Base-by-base conservation (phyloP, 2,329 filamentous ascomycete species). In the Fusarium sp. region DNA sequence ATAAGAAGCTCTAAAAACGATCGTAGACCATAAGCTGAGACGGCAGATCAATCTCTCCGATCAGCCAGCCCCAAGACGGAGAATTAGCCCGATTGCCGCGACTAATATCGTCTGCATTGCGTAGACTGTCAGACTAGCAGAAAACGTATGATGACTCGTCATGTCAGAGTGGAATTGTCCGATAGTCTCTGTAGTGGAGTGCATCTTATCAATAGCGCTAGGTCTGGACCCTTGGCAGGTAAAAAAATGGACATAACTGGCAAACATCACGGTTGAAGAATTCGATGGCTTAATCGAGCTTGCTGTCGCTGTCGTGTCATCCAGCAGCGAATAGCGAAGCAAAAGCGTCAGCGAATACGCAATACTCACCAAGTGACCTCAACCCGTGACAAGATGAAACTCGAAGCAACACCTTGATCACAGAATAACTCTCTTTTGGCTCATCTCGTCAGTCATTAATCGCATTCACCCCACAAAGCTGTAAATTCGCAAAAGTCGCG, bases 21-120 rank as follows among this genome's bases (percentile, higher is more conserved):
- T 49, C 15, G 7, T 7, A 13, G 30, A 3, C 20, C 6, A 35
- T 35, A 15, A 17, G 1, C 4, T 0, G n/a, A 33, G 13, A 30
- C 53, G 53, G 53, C 12, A 33, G 53, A 35, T 55, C 38, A 46
- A 17, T 46, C 53, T 15, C 38, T 48, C 53, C 52, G 52, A 55
- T 23, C 23, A 26, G 23, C 23, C 20, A 44, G 41, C 23, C 14
- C 11, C n/a, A 23, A n/a, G 32, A 40, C 27, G 14, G 20, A 33
- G 14, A 45, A 26, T 55, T 55, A 33, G 15, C 38, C 35, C 37
- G 37, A 38, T n/a, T 38, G 8, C 6, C 17, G 13, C 41, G 41
- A 26, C 23, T n/a, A 15, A 23, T 35, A 11, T 46, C 18, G 17
- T 23, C 12, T 46, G 12, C 15, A 26, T 26, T 8, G n/a, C 9